Base-by-base conservation (phyloP, 139 green algal genomes). In the Auxenochlorella pyrenoidosa region DNA sequence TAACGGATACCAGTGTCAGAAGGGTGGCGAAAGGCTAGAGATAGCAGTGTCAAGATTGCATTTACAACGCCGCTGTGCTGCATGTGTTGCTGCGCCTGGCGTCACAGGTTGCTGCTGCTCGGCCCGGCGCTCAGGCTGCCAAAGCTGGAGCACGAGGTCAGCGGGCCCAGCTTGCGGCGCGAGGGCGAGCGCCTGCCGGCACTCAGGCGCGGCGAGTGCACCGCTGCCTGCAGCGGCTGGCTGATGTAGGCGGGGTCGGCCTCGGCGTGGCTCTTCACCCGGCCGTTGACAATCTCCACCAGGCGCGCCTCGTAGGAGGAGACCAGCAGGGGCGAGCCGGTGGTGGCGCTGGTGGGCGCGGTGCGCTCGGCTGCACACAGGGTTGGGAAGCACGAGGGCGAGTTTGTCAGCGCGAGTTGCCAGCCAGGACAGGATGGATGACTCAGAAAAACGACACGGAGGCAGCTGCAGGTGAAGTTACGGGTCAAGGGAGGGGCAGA, bases 251-350 rank as follows among this genome's bases (percentile, higher is more conserved):
- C 73, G 8, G 73, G 41, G 21, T 59, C 73, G 16, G n/a, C n/a
- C 41, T 59, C 73, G 0, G 26, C 24, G 22, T 58, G 41, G 5
- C 22, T 41, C 73, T 79, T 79, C 24, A 79, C 40, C 41, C 73
- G 44, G 10, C 73, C 73, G 41, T 59, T 59, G 24, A 59, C 73
- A n/a, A 79, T 28, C 40, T 79, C 73, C 73, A 79, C 28, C 26
- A 59, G 34, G 5, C 73, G 40, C 16, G 34, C 34, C 34, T 79
- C 41, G 36, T 79, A 79, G 26, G 73, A 59, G 41, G 73, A 60
- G 41, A 79, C 73, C 24, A 79, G 73, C 41, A 79, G 73, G 26
- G 73, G 73, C 40, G 73, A 54, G 73, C 73, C 26, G 34, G 41
- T 41, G 73, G 59, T 41, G 24, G 73, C 40, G 22, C 41, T 59